Evolutionary conservation across 164 flowering plant species (phyloP).

Genomic region (Piper betle): DNA sequence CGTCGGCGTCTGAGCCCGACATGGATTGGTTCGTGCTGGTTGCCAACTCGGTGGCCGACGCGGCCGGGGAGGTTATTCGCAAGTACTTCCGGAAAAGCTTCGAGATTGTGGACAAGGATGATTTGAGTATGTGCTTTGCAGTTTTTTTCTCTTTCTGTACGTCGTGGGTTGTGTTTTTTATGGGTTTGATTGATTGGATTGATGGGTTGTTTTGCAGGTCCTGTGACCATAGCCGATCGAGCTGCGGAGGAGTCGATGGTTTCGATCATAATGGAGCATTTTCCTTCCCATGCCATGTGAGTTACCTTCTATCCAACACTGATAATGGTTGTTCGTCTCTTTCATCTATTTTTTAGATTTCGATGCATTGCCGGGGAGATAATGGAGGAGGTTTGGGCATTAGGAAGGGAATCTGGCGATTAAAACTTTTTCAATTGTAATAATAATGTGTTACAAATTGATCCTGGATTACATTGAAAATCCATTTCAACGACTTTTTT

Average conservation of each 20-base stretch:
- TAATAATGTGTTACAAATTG: neutral
- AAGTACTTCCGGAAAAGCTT: slow-evolving; percentile 67
- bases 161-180: neutral
- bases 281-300: slow-evolving; percentile 93
- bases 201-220: slow-evolving; percentile 34
- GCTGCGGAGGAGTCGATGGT: slow-evolving; percentile 91
- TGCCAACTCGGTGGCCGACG: slow-evolving; percentile 67
- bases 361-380: no score
- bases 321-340: neutral
- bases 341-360: no score
- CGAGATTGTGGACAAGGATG: slow-evolving; percentile 76
- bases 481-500: no score
- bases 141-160: slow-evolving; percentile 4
- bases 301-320: slow-evolving; percentile 1
- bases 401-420: no score
- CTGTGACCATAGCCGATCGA: slow-evolving; percentile 90
- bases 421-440: neutral
- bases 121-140: slow-evolving; percentile 71
- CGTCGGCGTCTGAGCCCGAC: slow-evolving; percentile 9
- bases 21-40: slow-evolving; percentile 43
- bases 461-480: no score
- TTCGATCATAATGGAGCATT: slow-evolving; percentile 47
- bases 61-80: slow-evolving; percentile 80
- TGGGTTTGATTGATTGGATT: neutral
- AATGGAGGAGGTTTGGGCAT: no score